These are phyloP conservation scores for Zalerion maritima DNA, from an alignment of 495 filamentous ascomycete genomes.

Conservation along the genomic window DNA sequence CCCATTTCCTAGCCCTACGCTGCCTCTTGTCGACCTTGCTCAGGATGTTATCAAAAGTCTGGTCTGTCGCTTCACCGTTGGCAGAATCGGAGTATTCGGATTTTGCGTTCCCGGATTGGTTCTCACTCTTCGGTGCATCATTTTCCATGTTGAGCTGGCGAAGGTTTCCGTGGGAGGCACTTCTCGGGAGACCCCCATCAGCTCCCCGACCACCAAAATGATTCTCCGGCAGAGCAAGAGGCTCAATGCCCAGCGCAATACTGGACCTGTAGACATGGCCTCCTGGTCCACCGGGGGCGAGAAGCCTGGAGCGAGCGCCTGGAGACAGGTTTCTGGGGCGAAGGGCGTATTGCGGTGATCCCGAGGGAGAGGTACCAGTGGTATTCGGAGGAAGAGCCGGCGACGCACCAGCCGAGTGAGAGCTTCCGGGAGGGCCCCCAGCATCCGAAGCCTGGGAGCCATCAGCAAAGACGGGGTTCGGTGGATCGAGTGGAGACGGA, in stretches of 20 bases:
- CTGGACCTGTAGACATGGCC: conserved; percentile 24
- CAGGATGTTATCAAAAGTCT: conserved; percentile 7
- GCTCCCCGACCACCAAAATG: too few relatives aligned
- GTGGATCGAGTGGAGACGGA: conserved; percentile 22
- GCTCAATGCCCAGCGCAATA: conserved; percentile 32
- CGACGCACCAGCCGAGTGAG: background rate
- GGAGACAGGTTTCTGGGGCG: conserved; percentile 19
- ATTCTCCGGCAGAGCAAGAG: conserved; percentile 15
- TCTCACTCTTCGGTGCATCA: conserved; percentile 3
- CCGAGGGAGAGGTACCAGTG: conserved; percentile 9
- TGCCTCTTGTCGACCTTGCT: too few relatives aligned
- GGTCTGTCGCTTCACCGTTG: background rate
- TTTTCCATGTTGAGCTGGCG: conserved; percentile 11
- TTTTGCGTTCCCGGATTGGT: conserved; percentile 5
- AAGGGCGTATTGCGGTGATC: conserved; percentile 17
- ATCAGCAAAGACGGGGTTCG: conserved; percentile 17
- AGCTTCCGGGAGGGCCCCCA: background rate
- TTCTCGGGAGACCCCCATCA: conserved; percentile 11
- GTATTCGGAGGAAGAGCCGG: background rate
- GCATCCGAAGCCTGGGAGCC: conserved; percentile 5
- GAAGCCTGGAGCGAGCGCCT: too few relatives aligned
- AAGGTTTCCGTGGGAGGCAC: conserved; percentile 12
- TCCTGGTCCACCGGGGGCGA: conserved; percentile 7
- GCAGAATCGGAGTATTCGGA: conserved; percentile 6
- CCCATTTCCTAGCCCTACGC: too few relatives aligned